phyloP scores from a whole-genome alignment of 2,329 filamentous ascomycete species.

The Talaromyces sp. region DNA sequence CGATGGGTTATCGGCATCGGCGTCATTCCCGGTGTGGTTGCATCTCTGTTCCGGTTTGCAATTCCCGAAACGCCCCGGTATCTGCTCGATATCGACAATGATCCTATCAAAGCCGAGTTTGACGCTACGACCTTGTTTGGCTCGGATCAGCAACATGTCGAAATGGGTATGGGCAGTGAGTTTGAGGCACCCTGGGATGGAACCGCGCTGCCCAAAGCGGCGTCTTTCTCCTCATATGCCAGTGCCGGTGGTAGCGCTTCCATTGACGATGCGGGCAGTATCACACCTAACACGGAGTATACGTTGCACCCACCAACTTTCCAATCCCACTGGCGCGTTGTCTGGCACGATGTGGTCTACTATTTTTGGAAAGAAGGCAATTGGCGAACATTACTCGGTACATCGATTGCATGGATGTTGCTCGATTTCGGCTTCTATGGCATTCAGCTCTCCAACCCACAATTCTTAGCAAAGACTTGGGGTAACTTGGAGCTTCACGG shows the following conservation, averaged over 20 bases:
- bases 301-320: conserved; percentile 36
- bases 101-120: conserved; percentile 56
- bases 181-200: conserved; percentile 18
- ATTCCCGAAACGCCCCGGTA: conserved; percentile 65
- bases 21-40: conserved; percentile 60
- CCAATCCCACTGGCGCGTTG: conserved; percentile 42
- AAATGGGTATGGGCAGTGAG: conserved; percentile 19
- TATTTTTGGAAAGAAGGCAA: conserved; percentile 45
- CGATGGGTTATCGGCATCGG: conserved; percentile 64
- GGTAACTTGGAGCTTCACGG: conserved; percentile 30
- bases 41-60: conserved; percentile 63
- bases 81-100: conserved; percentile 61
- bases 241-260: conserved; percentile 8
- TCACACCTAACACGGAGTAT: conserved; percentile 24
- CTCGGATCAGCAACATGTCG: conserved; percentile 21
- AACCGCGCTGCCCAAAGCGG: conserved; percentile 1
- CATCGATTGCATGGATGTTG: conserved; percentile 52
- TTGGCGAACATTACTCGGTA: conserved; percentile 44
- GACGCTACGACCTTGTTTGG: conserved; percentile 60
- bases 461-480: conserved; percentile 43
- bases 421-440: conserved; percentile 59
- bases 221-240: conserved; percentile 13
- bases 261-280: conserved; percentile 11
- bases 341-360: conserved; percentile 36
- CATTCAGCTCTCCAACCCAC: conserved; percentile 47